Evolutionary conservation across 805 yeast species (phyloP), one percentile per base, ranked within the genome.

Genomic region (Starmerella asiatica): DNA sequence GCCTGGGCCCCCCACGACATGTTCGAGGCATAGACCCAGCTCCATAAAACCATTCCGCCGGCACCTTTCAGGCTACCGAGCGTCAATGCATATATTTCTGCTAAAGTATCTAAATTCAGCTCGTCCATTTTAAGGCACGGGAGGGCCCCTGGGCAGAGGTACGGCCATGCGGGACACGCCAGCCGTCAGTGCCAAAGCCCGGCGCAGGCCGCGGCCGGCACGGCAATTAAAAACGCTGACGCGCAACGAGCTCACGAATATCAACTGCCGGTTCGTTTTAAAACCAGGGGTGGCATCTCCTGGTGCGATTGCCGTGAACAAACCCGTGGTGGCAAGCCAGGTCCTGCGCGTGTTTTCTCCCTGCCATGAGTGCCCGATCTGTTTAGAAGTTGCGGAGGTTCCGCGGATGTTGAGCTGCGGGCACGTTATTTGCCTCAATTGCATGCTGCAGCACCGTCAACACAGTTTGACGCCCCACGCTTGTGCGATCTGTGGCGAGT

Each of bases 331-430:
- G 14, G 68, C 71, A 43, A 64, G 65, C 3, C 65, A 71, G 29
- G 74, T 91, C 4, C 57, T 78, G 24, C 65, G 94, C 36, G 83
- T 88, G n/a, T 77, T 75, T 1, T 79, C 88, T 12, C 72, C 69
- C 44, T 77, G 79, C 1, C 57, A 67, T 19, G 75, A 76, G 29
- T 91, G 99, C 56, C 97, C 98, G 0, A 88, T 91, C 21, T 91
- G 99, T 57, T 63, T 91, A 12, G 69, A 83, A 37, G 76, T 75
- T 12, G 81, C 91, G 12, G 71, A 80, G 15, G 95, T 96, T 0
- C 96, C 98, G 2, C 65, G 97, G 40, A 93, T 91, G 97, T 76
- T 84, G 21, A 70, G 76, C 11, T 91, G 99, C 62, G 98, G 99
- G 4, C 99, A 91, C 56, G 69, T 85, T 14, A 73, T 91, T 53